Percentiles rank a stretch among this genome's conserved stretches.
phyloP scores from a whole-genome alignment of 176 grass and related monocot genomes.

The Avena eriantha region DNA sequence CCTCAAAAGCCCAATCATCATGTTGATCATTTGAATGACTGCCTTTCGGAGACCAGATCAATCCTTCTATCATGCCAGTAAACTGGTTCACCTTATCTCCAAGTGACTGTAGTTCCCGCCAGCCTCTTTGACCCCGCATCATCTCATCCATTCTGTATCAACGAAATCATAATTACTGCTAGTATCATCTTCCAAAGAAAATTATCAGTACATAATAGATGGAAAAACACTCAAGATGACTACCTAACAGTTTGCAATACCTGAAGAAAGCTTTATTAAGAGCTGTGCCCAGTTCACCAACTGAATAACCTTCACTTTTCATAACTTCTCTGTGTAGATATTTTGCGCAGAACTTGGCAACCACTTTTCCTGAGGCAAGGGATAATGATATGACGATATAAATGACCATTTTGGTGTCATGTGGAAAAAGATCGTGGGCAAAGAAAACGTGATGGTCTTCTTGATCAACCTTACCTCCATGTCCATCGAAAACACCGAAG shows the following conservation, averaged over 20 bases:
- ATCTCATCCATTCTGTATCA: constrained; percentile 97
- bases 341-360: constrained; percentile 97
- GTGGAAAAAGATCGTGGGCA: constrained; percentile 9
- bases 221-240: background rate
- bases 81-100: constrained; percentile 94
- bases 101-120: constrained; percentile 86
- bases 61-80: constrained; percentile 85
- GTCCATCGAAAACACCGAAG: constrained; percentile 97
- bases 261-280: constrained; percentile 84
- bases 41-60: constrained; percentile 91
- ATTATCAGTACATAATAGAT: background rate
- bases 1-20: constrained; percentile 86
- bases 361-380: constrained; percentile 79
- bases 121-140: constrained; percentile 97
- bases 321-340: constrained; percentile 83
- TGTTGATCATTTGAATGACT: constrained; percentile 54
- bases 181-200: constrained; percentile 21
- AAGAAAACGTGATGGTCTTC: constrained; percentile 2
- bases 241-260: constrained; percentile 45
- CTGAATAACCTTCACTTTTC: constrained; percentile 64
- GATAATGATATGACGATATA: constrained; percentile 13
- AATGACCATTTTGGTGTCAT: constrained; percentile 11
- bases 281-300: constrained; percentile 74
- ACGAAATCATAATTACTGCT: constrained; percentile 26
- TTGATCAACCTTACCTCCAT: constrained; percentile 70